Evolutionary conservation across 2,329 filamentous ascomycete genomes (phyloP), one percentile per base, ranked within the genome.

Genomic region (Dothideomycetes sp.): DNA sequence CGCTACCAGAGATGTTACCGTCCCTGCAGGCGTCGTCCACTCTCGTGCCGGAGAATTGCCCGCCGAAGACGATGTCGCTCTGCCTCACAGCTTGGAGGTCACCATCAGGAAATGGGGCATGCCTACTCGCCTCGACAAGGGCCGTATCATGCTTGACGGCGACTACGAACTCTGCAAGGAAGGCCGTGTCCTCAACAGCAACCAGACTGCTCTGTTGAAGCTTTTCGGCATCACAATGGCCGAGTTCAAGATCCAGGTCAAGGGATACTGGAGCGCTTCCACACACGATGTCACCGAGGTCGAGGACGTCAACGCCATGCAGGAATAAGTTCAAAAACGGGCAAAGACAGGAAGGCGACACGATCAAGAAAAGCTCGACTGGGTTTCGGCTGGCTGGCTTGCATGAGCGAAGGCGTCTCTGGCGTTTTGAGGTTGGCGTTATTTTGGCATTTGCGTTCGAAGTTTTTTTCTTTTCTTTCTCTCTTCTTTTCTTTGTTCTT

Each of bases 161-260:
- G 69, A 69, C 17, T 93, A 88, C 59, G 73, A 73, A 8, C 78
- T 98, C 35, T 96, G 89, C 67, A 79, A 78, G 55, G 80, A 87
- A 62, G 91, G 89, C 9, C 78, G 95, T 58, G 73, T 78, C 31
- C 66, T 98, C 51, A 88, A 95, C 64, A 88, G 84, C 51, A 76
- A 89, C 53, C 91, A 98, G 73, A 95, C 91, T 43, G 82, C 87
- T 49, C 67, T 98, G 57, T 64, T 98, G 63, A 96, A 96, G 76
- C 72, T 94, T 55, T 96, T 98, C 65, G 82, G 86, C 39, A 77
- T 95, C 43, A 85, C 84, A 48, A 77, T 91, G 64, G 84, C 86
- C 44, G 87, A 96, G 67, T 98, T 98, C 68, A 80, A 73, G 61
- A 79, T 98, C 44, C 73, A 78, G 55, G 67, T 94, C 50, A 67